Evolutionary conservation across 805 yeast species (phyloP).

Genomic region (Ogataea nitratoaversa): DNA sequence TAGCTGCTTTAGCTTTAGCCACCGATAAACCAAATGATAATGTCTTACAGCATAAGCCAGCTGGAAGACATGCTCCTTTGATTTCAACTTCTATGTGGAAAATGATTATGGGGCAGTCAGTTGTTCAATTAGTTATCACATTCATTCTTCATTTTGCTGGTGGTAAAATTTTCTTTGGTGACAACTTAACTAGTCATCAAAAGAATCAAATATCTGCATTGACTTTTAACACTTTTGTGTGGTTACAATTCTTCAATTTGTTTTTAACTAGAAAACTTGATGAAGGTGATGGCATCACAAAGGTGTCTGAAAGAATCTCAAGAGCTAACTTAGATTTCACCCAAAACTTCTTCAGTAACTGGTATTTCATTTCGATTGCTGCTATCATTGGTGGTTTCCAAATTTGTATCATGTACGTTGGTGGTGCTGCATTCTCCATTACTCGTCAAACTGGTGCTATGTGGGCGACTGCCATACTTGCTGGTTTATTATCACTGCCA

Average conservation of each 20-base stretch:
- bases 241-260: conserved; percentile 95
- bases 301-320: conserved; percentile 55
- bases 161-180: conserved; percentile 46
- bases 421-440: conserved; percentile 92
- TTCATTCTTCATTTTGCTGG: conserved; percentile 83
- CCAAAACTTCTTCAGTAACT: conserved; percentile 75
- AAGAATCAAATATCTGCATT: conserved; percentile 66
- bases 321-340: conserved; percentile 73
- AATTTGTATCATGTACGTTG: conserved; percentile 88
- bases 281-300: conserved; percentile 68
- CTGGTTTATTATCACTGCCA: conserved; percentile 81
- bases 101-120: conserved; percentile 88
- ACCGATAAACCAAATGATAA: conserved; percentile 93
- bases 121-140: conserved; percentile 74
- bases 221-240: conserved; percentile 94
- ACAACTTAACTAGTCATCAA: conserved; percentile 36
- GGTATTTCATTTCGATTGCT: conserved; percentile 73
- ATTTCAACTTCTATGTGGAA: conserved; percentile 96
- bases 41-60: conserved; percentile 76
- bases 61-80: conserved; percentile 72
- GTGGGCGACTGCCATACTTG: conserved; percentile 86
- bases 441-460: conserved; percentile 72
- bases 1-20: conserved; percentile 96
- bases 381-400: conserved; percentile 78
- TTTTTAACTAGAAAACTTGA: conserved; percentile 88